Percentiles rank a stretch among this genome's conserved stretches.
Evolutionary conservation across 805 yeast genomes (phyloP).

Genomic region (Candida parachauliodes): DNA sequence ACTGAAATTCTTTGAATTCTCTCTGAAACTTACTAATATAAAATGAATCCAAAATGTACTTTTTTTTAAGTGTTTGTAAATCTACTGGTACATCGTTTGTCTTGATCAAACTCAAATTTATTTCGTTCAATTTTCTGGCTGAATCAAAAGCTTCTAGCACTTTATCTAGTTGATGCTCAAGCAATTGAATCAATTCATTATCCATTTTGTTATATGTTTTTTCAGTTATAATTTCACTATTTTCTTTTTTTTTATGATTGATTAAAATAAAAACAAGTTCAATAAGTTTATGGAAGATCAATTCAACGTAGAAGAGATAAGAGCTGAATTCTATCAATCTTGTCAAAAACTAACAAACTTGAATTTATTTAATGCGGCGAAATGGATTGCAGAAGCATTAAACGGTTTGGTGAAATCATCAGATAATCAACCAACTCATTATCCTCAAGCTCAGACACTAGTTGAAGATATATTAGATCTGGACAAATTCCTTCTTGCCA

Average conservation of each 20-base stretch:
- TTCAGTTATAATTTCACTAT: too few species aligned
- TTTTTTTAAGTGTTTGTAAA: constrained; percentile 9
- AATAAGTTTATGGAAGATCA: constrained; percentile 6
- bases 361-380: constrained; percentile 66
- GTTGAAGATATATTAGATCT: constrained; percentile 36
- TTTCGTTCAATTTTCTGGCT: constrained; percentile 12
- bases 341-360: constrained; percentile 46
- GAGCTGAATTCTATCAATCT: constrained; percentile 27
- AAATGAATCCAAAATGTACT: constrained; percentile 33
- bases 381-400: constrained; percentile 82
- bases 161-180: constrained; percentile 5
- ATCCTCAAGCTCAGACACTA: constrained; percentile 10
- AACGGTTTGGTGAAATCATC: constrained; percentile 45
- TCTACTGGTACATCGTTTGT: background rate
- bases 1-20: constrained; percentile 28
- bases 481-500: constrained; percentile 56
- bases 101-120: constrained; percentile 7
- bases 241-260: constrained; percentile 4
- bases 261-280: too few species aligned
- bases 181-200: background rate
- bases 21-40: constrained; percentile 28
- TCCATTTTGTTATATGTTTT: background rate
- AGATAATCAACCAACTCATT: constrained; percentile 11
- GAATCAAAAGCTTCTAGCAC: constrained; percentile 12
- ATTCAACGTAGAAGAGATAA: constrained; percentile 12